Percentiles rank a stretch among this genome's conserved stretches.
Conservation (phyloP, 2,329 filamentous ascomycete genomes). For the Cercospora sp. region DNA sequence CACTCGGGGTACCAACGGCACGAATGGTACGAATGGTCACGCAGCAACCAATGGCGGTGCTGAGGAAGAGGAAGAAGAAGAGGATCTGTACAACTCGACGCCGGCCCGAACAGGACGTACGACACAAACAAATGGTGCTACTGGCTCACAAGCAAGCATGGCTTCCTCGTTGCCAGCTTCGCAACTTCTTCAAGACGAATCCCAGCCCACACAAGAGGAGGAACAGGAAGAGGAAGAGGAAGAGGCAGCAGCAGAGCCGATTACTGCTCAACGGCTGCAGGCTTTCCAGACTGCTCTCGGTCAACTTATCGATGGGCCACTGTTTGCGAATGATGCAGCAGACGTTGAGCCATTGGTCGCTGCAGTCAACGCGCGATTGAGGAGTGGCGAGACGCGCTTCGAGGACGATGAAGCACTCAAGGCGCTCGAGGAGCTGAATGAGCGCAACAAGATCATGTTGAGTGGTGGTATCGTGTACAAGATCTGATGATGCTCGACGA, state of each 20-base stretch:
- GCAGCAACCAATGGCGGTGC: constrained; percentile 35
- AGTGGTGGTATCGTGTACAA: constrained; percentile 53
- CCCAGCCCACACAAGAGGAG: constrained; percentile 44
- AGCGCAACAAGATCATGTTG: constrained; percentile 84
- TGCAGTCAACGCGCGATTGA: constrained; percentile 74
- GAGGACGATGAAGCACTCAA: constrained; percentile 69
- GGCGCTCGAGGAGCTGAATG: constrained; percentile 77
- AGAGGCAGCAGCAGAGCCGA: constrained; percentile 48
- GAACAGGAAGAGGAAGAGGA: constrained; percentile 38
- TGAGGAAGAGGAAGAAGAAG: constrained; percentile 51
- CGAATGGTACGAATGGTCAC: constrained; percentile 29
- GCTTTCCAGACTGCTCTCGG: constrained; percentile 80
- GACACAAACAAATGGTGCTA: constrained; percentile 40
- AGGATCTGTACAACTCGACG: constrained; percentile 54
- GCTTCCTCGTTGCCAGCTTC: constrained; percentile 79
- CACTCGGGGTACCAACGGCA: constrained; percentile 22
- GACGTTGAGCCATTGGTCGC: constrained; percentile 71
- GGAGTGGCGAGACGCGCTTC: constrained; percentile 62
- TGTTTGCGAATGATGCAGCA: constrained; percentile 88
- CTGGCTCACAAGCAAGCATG: constrained; percentile 61
- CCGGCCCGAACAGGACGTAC: constrained; percentile 30
- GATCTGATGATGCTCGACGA: constrained; percentile 34
- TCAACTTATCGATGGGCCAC: constrained; percentile 72
- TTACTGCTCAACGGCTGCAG: constrained; percentile 63
- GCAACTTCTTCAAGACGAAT: constrained; percentile 60